Evolutionary conservation across 78 protist species (phyloP).

Genomic region (Pelomyxa schiedti): DNA sequence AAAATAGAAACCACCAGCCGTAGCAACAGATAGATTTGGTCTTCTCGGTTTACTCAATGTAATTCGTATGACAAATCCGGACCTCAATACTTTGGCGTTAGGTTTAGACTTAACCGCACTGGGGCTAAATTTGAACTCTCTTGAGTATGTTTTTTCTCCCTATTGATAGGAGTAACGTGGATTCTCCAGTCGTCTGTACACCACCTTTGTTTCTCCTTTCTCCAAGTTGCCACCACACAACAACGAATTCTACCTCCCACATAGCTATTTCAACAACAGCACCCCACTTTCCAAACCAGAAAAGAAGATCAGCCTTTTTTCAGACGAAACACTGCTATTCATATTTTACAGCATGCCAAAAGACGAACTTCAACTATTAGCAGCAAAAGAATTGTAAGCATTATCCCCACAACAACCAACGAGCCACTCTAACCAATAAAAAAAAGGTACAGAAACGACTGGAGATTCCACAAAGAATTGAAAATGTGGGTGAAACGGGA

Average conservation of each 20-base stretch:
- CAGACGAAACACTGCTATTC: slow-evolving; percentile 81
- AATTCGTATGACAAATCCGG: slow-evolving; percentile 66
- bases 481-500: slow-evolving; percentile 62
- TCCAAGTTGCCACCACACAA: slow-evolving; percentile 20
- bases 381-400: slow-evolving; percentile 73
- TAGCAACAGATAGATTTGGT: slow-evolving; percentile 37
- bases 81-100: slow-evolving; percentile 69
- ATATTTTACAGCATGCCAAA: slow-evolving; percentile 90
- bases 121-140: slow-evolving; percentile 80
- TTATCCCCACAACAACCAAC: background rate
- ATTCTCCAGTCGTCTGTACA: slow-evolving; percentile 51
- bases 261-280: slow-evolving; percentile 61
- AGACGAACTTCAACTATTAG: slow-evolving; percentile 73
- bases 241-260: slow-evolving; percentile 67
- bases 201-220: slow-evolving; percentile 72
- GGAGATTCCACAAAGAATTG: slow-evolving; percentile 82
- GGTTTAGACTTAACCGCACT: slow-evolving; percentile 82
- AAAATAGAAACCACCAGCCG: background rate
- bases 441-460: slow-evolving; percentile 46
- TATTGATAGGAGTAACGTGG: too few relatives aligned
- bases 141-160: slow-evolving; percentile 32
- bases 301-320: slow-evolving; percentile 53
- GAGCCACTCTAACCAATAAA: background rate
- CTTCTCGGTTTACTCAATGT: slow-evolving; percentile 74
- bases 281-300: slow-evolving; percentile 57